phyloP scores from a whole-genome alignment of 176 grass and related monocot species.

The Lolium perenne region DNA sequence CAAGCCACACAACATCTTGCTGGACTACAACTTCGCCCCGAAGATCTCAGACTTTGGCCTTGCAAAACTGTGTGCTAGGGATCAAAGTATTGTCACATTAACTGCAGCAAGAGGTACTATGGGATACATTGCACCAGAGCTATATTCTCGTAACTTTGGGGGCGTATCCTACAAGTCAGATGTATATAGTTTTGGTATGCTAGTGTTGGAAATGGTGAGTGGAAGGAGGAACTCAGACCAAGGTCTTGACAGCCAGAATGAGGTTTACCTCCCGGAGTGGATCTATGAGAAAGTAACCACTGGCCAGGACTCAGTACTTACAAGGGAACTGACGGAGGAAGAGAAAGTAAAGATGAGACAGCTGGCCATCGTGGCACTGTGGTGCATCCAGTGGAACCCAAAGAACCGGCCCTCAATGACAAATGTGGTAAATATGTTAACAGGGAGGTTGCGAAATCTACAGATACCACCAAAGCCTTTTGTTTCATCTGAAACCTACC shows the following conservation, averaged over 20 bases:
- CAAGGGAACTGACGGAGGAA: not conserved
- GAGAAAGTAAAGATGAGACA: not conserved
- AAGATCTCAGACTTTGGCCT: slow-evolving; percentile 2
- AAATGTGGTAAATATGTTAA: slow-evolving; percentile 3
- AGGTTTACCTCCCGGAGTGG: slow-evolving; percentile 40
- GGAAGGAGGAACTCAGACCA: slow-evolving; percentile 4
- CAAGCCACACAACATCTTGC: slow-evolving; percentile 64
- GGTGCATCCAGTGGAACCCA: slow-evolving; percentile 6
- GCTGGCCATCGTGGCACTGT: slow-evolving; percentile 3
- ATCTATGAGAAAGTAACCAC: too few relatives aligned
- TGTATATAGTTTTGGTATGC: slow-evolving; percentile 9
- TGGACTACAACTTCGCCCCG: slow-evolving; percentile 35
- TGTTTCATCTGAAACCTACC: not conserved
- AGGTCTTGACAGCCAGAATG: not conserved
- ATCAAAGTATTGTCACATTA: not conserved
- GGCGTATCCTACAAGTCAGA: not conserved
- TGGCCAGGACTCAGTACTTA: not conserved
- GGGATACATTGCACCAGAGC: not conserved
- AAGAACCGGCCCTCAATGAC: not conserved
- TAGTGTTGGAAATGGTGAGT: slow-evolving; percentile 3
- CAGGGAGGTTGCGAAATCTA: not conserved
- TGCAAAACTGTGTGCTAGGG: not conserved
- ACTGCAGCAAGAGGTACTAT: not conserved
- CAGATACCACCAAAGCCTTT: slow-evolving; percentile 9
- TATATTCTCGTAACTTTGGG: not conserved